A percentile compares a stretch with the other conserved stretches of the same genome.
phyloP scores from a whole-genome alignment of 371 early-diverging fungal genomes.

The Mucor lusitanicus region DNA sequence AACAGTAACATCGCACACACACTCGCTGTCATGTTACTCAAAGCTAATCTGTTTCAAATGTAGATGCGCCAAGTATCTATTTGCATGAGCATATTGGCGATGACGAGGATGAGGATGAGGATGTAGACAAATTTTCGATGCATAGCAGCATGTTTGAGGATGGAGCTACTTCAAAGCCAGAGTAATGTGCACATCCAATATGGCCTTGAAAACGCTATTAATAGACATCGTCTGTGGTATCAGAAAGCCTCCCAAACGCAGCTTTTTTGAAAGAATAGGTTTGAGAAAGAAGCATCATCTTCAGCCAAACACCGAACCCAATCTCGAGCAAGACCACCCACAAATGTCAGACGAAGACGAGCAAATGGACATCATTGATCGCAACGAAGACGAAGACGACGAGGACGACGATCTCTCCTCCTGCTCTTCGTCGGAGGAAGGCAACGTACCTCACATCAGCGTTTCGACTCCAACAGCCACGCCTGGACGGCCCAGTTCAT shows the following conservation, averaged over 20 bases:
- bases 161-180: not conserved
- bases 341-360: not conserved
- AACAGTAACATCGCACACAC: not conserved
- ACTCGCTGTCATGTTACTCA: not conserved
- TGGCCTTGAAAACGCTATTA: not conserved
- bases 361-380: not conserved
- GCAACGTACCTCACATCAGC: slow-evolving; percentile 9
- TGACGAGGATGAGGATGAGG: slow-evolving; percentile 5
- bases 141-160: not conserved
- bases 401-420: slow-evolving; percentile 1
- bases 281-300: slow-evolving; percentile 11
- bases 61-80: not conserved
- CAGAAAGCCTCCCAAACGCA: slow-evolving; percentile 4
- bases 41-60: not conserved
- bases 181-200: not conserved
- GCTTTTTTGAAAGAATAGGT: slow-evolving; percentile 23
- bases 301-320: not conserved
- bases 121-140: not conserved
- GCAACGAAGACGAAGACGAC: slow-evolving; percentile 15
- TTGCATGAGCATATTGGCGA: not conserved
- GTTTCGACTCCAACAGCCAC: not conserved
- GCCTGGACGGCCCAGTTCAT: not conserved
- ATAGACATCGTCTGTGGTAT: not conserved
- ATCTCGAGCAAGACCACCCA: not conserved
- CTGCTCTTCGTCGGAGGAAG: not conserved